Evolutionary conservation across 768 basidiomycete genomes (phyloP).

Genomic region (Mycena pura): DNA sequence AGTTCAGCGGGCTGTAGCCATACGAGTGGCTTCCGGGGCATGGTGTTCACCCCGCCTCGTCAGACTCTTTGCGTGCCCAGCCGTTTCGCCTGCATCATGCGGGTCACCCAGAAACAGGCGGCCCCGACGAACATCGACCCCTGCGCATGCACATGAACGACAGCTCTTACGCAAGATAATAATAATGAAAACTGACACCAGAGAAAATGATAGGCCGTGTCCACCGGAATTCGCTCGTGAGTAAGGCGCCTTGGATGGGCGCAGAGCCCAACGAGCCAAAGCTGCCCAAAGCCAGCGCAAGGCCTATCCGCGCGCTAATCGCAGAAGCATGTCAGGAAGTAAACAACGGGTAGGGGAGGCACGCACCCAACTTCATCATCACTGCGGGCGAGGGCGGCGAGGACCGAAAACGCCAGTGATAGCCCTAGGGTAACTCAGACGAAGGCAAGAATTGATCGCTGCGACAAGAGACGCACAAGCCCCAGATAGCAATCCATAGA

Average conservation of each 20-base stretch:
- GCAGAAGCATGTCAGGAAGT: background rate
- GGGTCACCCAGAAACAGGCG: background rate
- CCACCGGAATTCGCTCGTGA: conserved; percentile 1
- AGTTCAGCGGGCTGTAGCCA: too few species aligned
- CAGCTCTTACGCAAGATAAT: background rate
- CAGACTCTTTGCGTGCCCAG: background rate
- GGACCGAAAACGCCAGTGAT: background rate
- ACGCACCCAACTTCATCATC: conserved; percentile 8
- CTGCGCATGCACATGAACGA: background rate
- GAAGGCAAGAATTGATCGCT: background rate
- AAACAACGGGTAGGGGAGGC: background rate
- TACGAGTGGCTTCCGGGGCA: too few species aligned
- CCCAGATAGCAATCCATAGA: conserved; percentile 2
- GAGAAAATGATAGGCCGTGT: conserved; percentile 10
- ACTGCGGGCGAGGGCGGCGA: background rate
- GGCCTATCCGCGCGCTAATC: conserved; percentile 1
- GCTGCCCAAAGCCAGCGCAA: conserved; percentile 5
- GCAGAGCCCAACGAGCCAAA: conserved; percentile 7
- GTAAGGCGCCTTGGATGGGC: conserved; percentile 16
- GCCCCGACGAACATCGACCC: background rate
- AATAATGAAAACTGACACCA: background rate
- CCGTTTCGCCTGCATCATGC: conserved; percentile 5
- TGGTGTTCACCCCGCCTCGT: too few species aligned
- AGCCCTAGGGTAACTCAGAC: background rate
- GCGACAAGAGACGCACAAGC: background rate